phyloP scores from a whole-genome alignment of 192 early-diverging fungal genomes.

The Backusella macrospora region DNA sequence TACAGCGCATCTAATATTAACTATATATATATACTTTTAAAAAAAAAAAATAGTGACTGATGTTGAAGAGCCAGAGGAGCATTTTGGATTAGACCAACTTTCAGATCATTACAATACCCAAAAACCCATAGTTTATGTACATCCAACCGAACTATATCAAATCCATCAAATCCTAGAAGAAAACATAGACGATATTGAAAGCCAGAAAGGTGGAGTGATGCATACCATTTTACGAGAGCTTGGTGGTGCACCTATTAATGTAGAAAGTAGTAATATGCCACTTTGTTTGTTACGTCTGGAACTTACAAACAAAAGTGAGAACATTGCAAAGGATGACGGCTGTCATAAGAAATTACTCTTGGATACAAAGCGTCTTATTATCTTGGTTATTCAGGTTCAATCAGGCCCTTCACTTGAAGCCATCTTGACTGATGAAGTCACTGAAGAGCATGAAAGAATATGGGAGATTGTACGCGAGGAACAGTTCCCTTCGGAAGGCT shows the following conservation, averaged over 20 bases:
- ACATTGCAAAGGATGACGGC: slow-evolving; percentile 56
- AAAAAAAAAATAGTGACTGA: slow-evolving; percentile 63
- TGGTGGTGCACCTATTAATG: slow-evolving; percentile 51
- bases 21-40: no score
- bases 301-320: slow-evolving; percentile 74
- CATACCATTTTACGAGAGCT: slow-evolving; percentile 70
- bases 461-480: slow-evolving; percentile 52
- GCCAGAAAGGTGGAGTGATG: slow-evolving; percentile 64
- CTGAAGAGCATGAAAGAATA: slow-evolving; percentile 72
- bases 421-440: slow-evolving; percentile 78
- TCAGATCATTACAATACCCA: slow-evolving; percentile 76
- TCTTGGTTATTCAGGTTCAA: slow-evolving; percentile 87
- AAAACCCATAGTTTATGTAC: slow-evolving; percentile 89
- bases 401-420: slow-evolving; percentile 80
- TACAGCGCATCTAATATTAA: neutral
- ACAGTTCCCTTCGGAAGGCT: slow-evolving; percentile 26
- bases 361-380: slow-evolving; percentile 89
- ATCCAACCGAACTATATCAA: slow-evolving; percentile 87
- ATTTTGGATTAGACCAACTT: slow-evolving; percentile 91
- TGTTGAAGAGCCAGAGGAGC: slow-evolving; percentile 84
- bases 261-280: neutral
- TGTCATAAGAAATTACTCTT: slow-evolving; percentile 74
- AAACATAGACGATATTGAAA: slow-evolving; percentile 76
- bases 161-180: slow-evolving; percentile 84
- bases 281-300: slow-evolving; percentile 61